Base-by-base conservation (phyloP, 352 stramenopile genomes). In the Pseudoperonospora humuli region DNA sequence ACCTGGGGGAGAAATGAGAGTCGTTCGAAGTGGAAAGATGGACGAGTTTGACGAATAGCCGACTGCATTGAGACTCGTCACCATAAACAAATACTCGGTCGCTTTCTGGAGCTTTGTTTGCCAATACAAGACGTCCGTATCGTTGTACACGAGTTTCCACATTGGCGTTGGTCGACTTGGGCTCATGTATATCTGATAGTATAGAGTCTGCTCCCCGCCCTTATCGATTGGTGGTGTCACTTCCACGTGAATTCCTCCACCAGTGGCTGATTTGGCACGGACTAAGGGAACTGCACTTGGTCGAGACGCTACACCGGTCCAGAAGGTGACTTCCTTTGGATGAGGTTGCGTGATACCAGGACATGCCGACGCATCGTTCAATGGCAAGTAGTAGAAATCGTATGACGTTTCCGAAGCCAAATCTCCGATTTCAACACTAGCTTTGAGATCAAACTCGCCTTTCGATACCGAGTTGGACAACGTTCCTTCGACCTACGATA, bases 101-200 rank as follows among this genome's bases (percentile, higher is more conserved):
- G 54, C 41, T 26, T 67, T 75, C 21, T 69, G 36, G 1, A 86
- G 60, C 25, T 67, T 61, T 0, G 70, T 76, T 27, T 75, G 69
- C 70, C 70, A 84, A n/a, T 63, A 72, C 4, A 58, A 57, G 6
- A 40, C 70, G 1, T 25, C 45, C 0, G 67, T 76, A 23, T 19
- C 41, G 27, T 80, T 80, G 39, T 76, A 78, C 1, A 79, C 39
- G 3, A 76, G 57, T 3, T 34, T 26, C 68, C 68, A 86, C 4
- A 26, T 18, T 2, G 53, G 43, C 1, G 5, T 48, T 8, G 39
- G 5, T 15, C 40, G 9, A 4, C 23, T 40, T 23, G 50, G 38
- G 18, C 65, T 70, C 63, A 84, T 75, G 23, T 78, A 82, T 5
- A 86, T 25, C 35, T 84, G 66, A 32, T 79, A 84, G 18, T 56